Evolutionary conservation across 805 yeast genomes (phyloP).

Genomic region (Phaffomyces opuntiae): DNA sequence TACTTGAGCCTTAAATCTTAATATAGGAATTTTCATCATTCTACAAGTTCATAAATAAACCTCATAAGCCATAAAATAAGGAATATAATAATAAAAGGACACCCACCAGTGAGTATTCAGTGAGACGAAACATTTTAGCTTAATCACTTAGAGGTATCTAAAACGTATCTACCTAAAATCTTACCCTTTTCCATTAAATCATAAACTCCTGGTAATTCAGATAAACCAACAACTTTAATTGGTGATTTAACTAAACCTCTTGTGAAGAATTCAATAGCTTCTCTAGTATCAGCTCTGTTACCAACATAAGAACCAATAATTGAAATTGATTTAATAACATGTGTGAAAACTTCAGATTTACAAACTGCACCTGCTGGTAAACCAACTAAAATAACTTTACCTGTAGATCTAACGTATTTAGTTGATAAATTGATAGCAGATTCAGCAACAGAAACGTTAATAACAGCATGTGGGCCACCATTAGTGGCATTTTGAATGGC

Average conservation of each 20-base stretch:
- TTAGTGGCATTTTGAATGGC: slow-evolving; percentile 47
- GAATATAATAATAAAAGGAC: too few relatives aligned
- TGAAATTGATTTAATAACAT: slow-evolving; percentile 62
- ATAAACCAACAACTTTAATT: slow-evolving; percentile 49
- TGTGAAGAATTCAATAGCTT: slow-evolving; percentile 63
- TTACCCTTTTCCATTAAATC: slow-evolving; percentile 56
- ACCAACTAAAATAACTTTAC: slow-evolving; percentile 67
- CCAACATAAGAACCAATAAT: slow-evolving; percentile 83
- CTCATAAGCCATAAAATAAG: too few relatives aligned
- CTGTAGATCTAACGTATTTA: slow-evolving; percentile 52
- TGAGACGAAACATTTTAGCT: too few relatives aligned
- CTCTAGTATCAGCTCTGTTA: slow-evolving; percentile 77
- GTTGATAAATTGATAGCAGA: slow-evolving; percentile 54
- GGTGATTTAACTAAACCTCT: slow-evolving; percentile 63
- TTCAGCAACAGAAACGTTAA: slow-evolving; percentile 64
- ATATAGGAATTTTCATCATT: too few relatives aligned
- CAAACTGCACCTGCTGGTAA: slow-evolving; percentile 73
- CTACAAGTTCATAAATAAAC: too few relatives aligned
- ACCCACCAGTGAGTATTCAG: too few relatives aligned
- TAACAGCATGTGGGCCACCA: slow-evolving; percentile 71
- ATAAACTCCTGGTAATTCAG: slow-evolving; percentile 46
- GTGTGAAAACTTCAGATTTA: slow-evolving; percentile 57
- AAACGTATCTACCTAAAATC: slow-evolving; percentile 59
- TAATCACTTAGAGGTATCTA: slow-evolving; percentile 41
- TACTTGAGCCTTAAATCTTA: too few relatives aligned